Evolutionary conservation across 768 basidiomycete species (phyloP).

Genomic region (Lactarius psammicola): DNA sequence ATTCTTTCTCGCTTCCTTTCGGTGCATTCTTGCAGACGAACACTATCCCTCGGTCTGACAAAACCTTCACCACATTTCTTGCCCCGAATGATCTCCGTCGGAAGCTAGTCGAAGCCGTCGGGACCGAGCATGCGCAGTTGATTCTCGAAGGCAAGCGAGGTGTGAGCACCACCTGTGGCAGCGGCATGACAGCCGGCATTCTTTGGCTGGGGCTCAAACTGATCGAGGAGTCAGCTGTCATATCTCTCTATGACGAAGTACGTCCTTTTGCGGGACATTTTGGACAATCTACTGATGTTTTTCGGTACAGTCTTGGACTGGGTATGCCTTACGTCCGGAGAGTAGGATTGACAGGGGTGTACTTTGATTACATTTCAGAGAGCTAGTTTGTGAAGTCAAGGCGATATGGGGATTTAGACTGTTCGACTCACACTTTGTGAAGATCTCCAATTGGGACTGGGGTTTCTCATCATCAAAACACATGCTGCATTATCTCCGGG

Average conservation of each 20-base stretch:
- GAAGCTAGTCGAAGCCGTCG: constrained; percentile 63
- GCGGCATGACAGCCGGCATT: constrained; percentile 96
- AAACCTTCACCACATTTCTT: constrained; percentile 45
- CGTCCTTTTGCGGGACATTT: constrained; percentile 27
- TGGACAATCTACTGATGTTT: constrained; percentile 4
- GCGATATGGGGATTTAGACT: not conserved
- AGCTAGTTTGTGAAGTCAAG: not conserved
- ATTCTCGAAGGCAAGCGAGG: constrained; percentile 59
- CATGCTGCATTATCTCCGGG: not conserved
- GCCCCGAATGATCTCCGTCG: constrained; percentile 55
- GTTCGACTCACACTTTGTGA: not conserved
- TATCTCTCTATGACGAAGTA: constrained; percentile 94
- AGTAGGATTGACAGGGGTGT: constrained; percentile 64
- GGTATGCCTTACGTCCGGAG: constrained; percentile 75
- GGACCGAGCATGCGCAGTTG: constrained; percentile 50
- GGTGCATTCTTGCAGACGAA: constrained; percentile 59
- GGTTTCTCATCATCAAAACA: not conserved
- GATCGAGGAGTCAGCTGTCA: constrained; percentile 51
- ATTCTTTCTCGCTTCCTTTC: constrained; percentile 85
- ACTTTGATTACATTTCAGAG: not conserved
- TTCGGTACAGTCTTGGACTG: constrained; percentile 85
- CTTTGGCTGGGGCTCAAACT: constrained; percentile 90
- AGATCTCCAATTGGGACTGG: not conserved
- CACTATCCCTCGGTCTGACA: constrained; percentile 37
- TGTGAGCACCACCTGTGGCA: constrained; percentile 83